Evolutionary conservation across 768 basidiomycete genomes (phyloP).

Genomic region (Chalciporus pseudorubinellus): DNA sequence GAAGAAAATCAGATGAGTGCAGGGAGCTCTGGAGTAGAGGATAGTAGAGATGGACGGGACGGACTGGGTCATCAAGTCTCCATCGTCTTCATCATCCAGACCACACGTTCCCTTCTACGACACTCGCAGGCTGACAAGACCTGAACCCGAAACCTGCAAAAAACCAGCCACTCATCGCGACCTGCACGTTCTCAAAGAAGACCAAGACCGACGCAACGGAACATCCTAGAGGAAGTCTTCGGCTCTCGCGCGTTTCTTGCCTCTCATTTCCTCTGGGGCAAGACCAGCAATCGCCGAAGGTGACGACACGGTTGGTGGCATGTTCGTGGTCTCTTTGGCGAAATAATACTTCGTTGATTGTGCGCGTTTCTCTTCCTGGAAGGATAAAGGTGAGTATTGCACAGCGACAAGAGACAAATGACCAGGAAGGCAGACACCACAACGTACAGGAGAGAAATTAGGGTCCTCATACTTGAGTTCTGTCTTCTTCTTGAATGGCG

Average conservation of each 20-base stretch:
- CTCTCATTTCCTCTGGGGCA: conserved; percentile 57
- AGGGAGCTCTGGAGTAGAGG: conserved; percentile 17
- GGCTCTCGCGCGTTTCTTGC: conserved; percentile 82
- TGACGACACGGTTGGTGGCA: background rate
- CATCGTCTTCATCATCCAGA: conserved; percentile 17
- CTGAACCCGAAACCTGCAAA: conserved; percentile 28
- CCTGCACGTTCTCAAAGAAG: conserved; percentile 26
- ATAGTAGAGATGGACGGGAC: conserved; percentile 34
- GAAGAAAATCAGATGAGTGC: conserved; percentile 29
- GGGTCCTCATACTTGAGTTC: conserved; percentile 71
- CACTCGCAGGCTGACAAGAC: conserved; percentile 7
- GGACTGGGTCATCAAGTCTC: conserved; percentile 36
- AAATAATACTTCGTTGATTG: conserved; percentile 60
- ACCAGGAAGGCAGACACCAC: background rate
- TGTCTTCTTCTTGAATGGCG: conserved; percentile 74
- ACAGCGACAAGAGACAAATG: background rate
- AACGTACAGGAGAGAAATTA: conserved; percentile 74
- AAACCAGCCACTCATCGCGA: conserved; percentile 31
- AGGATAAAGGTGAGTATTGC: background rate
- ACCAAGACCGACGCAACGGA: conserved; percentile 27
- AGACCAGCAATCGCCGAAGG: conserved; percentile 28
- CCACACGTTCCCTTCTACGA: background rate
- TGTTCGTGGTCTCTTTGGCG: conserved; percentile 40
- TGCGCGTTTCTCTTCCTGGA: conserved; percentile 77
- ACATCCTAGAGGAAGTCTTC: conserved; percentile 71